Conservation (phyloP, 805 yeast species). For the Yamadazyma ubonensis region DNA sequence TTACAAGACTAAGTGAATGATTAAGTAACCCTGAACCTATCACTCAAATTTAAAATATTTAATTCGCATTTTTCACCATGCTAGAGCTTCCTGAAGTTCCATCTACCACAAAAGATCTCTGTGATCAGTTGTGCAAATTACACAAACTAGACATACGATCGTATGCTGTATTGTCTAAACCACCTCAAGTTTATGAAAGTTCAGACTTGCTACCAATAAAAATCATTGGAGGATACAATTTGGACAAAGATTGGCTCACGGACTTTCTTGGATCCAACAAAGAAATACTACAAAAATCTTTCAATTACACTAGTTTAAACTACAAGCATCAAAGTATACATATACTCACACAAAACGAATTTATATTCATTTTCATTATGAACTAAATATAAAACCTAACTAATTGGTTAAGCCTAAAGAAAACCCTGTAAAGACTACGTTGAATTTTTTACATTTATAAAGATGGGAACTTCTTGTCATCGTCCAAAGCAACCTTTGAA, state of each 20-base stretch:
- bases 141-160: background rate
- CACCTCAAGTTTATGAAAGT: background rate
- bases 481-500: conserved; percentile 37
- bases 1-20: no score
- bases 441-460: conserved; percentile 30
- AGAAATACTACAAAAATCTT: conserved; percentile 9
- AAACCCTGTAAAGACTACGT: background rate
- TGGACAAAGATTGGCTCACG: background rate
- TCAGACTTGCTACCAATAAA: background rate
- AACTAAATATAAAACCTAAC: conserved; percentile 8
- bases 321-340: conserved; percentile 7
- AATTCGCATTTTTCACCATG: no score
- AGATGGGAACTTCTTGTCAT: conserved; percentile 74
- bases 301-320: conserved; percentile 11
- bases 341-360: conserved; percentile 11
- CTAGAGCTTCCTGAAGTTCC: conserved; percentile 1
- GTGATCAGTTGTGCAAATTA: conserved; percentile 4
- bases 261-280: conserved; percentile 2
- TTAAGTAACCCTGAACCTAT: no score
- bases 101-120: background rate
- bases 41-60: no score
- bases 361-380: conserved; percentile 13
- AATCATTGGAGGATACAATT: conserved; percentile 3
- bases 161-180: conserved; percentile 4
- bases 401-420: conserved; percentile 4